Percentiles rank a stretch among this genome's conserved stretches.
Evolutionary conservation across 2,329 filamentous ascomycete species (phyloP).

Genomic region (Beauveria caledonica): DNA sequence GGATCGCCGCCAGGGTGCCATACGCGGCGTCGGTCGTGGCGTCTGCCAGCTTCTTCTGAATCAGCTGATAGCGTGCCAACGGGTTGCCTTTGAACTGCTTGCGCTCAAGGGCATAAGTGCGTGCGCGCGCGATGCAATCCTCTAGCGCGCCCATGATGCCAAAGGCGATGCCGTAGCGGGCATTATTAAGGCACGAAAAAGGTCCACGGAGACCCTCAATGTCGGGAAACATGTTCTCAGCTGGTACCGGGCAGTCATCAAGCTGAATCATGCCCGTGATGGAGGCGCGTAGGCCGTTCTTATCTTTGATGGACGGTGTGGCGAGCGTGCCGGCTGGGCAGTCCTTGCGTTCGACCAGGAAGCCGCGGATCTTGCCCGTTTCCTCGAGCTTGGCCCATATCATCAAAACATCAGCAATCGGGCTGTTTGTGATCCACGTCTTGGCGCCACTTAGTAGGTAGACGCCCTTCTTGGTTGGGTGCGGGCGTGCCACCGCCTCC

Average conservation of each 20-base stretch:
- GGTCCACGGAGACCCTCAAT: slow-evolving; percentile 82
- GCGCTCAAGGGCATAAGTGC: slow-evolving; percentile 83
- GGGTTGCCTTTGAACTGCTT: slow-evolving; percentile 96
- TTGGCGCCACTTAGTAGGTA: slow-evolving; percentile 73
- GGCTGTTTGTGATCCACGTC: slow-evolving; percentile 94
- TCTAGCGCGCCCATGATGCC: slow-evolving; percentile 91
- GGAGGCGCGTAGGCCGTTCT: slow-evolving; percentile 86
- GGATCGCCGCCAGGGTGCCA: slow-evolving; percentile 80
- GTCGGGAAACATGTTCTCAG: slow-evolving; percentile 88
- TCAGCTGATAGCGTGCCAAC: slow-evolving; percentile 88
- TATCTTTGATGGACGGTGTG: slow-evolving; percentile 88
- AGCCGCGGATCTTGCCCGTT: slow-evolving; percentile 90
- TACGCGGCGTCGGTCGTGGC: slow-evolving; percentile 85
- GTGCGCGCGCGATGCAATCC: slow-evolving; percentile 74
- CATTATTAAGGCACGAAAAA: slow-evolving; percentile 90
- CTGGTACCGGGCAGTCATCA: slow-evolving; percentile 79
- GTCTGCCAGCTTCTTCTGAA: slow-evolving; percentile 97
- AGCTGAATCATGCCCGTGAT: slow-evolving; percentile 98
- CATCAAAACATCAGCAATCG: slow-evolving; percentile 75
- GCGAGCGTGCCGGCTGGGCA: slow-evolving; percentile 84
- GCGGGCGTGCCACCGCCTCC: slow-evolving; percentile 78
- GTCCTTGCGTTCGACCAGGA: slow-evolving; percentile 75
- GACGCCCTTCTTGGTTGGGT: slow-evolving; percentile 77
- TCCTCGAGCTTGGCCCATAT: slow-evolving; percentile 91
- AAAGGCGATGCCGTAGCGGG: slow-evolving; percentile 87